A percentile compares a stretch with the other conserved stretches of the same genome.
phyloP scores from a whole-genome alignment of 371 early-diverging fungal species.

The Mucor lusitanicus region DNA sequence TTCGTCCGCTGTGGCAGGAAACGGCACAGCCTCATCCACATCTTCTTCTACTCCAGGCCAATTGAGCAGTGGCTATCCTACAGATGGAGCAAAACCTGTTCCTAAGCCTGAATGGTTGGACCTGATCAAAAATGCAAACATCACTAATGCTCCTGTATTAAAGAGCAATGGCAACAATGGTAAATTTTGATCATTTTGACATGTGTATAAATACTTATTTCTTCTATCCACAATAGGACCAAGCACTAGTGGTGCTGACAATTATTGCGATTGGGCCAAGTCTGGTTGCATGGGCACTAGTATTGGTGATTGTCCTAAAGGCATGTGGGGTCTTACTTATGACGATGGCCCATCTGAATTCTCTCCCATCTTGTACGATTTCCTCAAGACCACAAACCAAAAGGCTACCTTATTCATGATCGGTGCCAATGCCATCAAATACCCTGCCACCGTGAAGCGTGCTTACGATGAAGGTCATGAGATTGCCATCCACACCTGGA shows the following conservation, averaged over 20 bases:
- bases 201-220: background rate
- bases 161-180: conserved; percentile 22
- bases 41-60: background rate
- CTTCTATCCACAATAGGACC: conserved; percentile 1
- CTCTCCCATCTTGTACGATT: conserved; percentile 50
- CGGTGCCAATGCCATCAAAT: conserved; percentile 56
- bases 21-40: background rate
- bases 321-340: conserved; percentile 62
- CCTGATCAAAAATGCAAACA: conserved; percentile 33
- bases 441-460: conserved; percentile 53
- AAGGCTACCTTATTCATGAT: conserved; percentile 68
- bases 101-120: conserved; percentile 50
- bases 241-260: conserved; percentile 25
- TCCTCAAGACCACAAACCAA: conserved; percentile 49
- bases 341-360: conserved; percentile 65
- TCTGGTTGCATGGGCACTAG: conserved; percentile 48
- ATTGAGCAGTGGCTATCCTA: conserved; percentile 33
- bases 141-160: conserved; percentile 39
- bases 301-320: conserved; percentile 56
- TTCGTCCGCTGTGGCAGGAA: background rate
- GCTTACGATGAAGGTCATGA: conserved; percentile 54
- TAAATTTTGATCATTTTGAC: conserved; percentile 7
- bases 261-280: conserved; percentile 62
- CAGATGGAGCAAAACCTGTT: conserved; percentile 21
- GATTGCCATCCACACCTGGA: conserved; percentile 56